Percentiles rank a stretch among this genome's conserved stretches.
phyloP scores from a whole-genome alignment of 2,329 filamentous ascomycete species.

The Xylaria sp. region DNA sequence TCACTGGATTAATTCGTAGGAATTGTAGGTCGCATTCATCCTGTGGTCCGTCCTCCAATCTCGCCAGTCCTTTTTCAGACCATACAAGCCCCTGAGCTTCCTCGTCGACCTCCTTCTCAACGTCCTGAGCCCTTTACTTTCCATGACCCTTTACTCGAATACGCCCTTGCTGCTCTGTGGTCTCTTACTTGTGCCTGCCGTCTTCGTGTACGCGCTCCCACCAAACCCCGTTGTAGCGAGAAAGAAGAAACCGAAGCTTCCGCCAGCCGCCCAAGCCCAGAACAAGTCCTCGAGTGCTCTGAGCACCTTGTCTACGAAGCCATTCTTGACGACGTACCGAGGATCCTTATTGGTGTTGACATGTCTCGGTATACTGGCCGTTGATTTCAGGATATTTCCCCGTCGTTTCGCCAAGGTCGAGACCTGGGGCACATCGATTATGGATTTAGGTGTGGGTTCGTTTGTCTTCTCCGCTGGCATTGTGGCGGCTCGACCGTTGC shows the following conservation, averaged over 20 bases:
- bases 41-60: constrained; percentile 91
- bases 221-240: constrained; percentile 54
- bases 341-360: constrained; percentile 92
- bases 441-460: constrained; percentile 96
- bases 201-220: constrained; percentile 68
- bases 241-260: constrained; percentile 63
- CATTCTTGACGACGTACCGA: constrained; percentile 91
- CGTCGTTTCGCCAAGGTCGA: constrained; percentile 97
- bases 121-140: constrained; percentile 81
- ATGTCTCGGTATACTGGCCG: constrained; percentile 91
- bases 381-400: constrained; percentile 94
- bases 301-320: constrained; percentile 78
- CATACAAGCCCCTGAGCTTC: constrained; percentile 74
- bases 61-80: constrained; percentile 83
- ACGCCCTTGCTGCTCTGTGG: constrained; percentile 77
- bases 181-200: constrained; percentile 76
- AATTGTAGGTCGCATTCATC: constrained; percentile 76
- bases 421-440: constrained; percentile 99
- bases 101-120: constrained; percentile 89
- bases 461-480: constrained; percentile 96
- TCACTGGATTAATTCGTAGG: constrained; percentile 33
- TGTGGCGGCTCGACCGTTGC: constrained; percentile 83
- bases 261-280: constrained; percentile 55
- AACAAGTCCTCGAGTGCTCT: constrained; percentile 45
- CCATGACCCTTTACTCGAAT: constrained; percentile 84